Evolutionary conservation across 2,329 filamentous ascomycete genomes (phyloP).

Genomic region (Gnomoniopsis smithogilvyi): DNA sequence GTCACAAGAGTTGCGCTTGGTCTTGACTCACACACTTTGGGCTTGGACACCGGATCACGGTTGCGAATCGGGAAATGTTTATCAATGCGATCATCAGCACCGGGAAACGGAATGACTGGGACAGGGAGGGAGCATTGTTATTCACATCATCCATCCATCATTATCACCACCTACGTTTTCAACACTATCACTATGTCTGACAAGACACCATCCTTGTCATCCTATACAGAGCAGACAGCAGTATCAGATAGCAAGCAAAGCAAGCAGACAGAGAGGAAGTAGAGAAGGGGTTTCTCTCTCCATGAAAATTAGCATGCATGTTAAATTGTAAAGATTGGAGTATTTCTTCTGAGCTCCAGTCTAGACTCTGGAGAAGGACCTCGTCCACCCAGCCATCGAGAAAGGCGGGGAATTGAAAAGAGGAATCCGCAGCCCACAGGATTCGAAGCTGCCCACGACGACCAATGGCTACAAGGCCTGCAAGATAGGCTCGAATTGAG

Average conservation of each 20-base stretch:
- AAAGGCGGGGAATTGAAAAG: too few species aligned
- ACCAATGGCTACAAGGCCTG: too few species aligned
- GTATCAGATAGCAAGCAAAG: background rate
- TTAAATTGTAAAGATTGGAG: too few species aligned
- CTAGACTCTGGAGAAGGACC: too few species aligned
- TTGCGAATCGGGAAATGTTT: background rate
- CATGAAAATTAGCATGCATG: background rate
- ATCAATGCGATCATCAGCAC: background rate
- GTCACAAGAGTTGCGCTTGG: background rate
- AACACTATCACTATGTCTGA: background rate
- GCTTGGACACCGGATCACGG: background rate
- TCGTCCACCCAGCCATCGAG: too few species aligned
- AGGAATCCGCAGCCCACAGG: too few species aligned
- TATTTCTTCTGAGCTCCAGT: too few species aligned
- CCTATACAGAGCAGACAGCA: background rate
- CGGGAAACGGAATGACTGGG: constrained; percentile 19
- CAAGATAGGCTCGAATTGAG: too few species aligned
- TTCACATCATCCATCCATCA: background rate
- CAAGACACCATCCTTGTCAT: background rate
- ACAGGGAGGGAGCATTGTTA: background rate
- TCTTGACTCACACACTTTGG: background rate
- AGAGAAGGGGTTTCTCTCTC: background rate
- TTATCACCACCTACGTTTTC: background rate
- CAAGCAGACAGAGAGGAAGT: background rate
- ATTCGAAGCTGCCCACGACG: too few species aligned